These are phyloP conservation scores for Blastosporella zonata DNA, from an alignment of 1,284 basidiomycete genomes.

Conservation along the genomic window DNA sequence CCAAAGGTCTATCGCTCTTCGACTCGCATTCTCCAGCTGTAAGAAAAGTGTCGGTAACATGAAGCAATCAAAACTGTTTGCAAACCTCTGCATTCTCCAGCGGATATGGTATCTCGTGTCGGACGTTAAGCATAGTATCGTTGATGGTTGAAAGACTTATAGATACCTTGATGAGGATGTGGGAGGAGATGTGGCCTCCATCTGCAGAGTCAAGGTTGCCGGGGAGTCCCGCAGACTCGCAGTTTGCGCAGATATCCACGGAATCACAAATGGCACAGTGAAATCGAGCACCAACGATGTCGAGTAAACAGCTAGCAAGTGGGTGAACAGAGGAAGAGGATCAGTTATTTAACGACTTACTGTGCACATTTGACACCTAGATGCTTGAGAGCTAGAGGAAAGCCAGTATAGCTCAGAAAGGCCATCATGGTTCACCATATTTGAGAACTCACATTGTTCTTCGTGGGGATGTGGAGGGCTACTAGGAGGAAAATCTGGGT, in stretches of 20 bases:
- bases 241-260: constrained; percentile 85
- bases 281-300: constrained; percentile 87
- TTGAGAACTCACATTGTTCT: constrained; percentile 57
- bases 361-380: constrained; percentile 72
- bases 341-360: constrained; percentile 44
- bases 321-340: background rate
- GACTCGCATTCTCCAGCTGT: constrained; percentile 64
- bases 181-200: constrained; percentile 74
- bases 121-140: constrained; percentile 5
- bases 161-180: constrained; percentile 89
- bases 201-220: constrained; percentile 75
- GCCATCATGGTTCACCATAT: background rate
- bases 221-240: constrained; percentile 81
- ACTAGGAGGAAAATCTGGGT: constrained; percentile 34
- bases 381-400: constrained; percentile 61
- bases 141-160: background rate
- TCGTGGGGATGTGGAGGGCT: constrained; percentile 40
- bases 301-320: constrained; percentile 72
- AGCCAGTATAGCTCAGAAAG: background rate
- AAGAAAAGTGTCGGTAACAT: background rate
- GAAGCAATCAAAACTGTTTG: background rate
- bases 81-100: constrained; percentile 65
- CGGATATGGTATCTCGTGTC: constrained; percentile 75
- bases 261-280: constrained; percentile 86
- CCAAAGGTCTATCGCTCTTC: constrained; percentile 75